Evolutionary conservation across 345 rosid species (phyloP).

Genomic region (Salix arbutifolia): DNA sequence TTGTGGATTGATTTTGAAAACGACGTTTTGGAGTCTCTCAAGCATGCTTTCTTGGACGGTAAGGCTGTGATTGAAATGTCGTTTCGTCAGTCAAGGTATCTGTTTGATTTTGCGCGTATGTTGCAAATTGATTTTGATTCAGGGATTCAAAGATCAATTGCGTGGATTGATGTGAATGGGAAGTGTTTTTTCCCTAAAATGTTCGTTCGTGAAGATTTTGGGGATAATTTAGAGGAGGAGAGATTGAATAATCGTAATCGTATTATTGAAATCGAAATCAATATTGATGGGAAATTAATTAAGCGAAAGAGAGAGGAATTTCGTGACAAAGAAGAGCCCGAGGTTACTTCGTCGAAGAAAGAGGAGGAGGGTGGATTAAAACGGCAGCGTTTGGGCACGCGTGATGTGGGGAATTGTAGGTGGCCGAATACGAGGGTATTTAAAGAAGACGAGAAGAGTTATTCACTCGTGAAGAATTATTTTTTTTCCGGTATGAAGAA

Average conservation of each 20-base stretch:
- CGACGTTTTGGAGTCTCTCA: slow-evolving; percentile 22
- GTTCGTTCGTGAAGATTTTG: slow-evolving; percentile 16
- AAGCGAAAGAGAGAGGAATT: slow-evolving; percentile 31
- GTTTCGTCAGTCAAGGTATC: slow-evolving; percentile 29
- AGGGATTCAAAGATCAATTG: slow-evolving; percentile 31
- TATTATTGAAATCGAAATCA: slow-evolving; percentile 19
- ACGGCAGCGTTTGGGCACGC: slow-evolving; percentile 15
- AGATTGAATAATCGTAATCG: background rate
- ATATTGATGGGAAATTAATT: background rate
- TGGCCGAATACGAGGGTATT: slow-evolving; percentile 33
- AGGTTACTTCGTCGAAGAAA: slow-evolving; percentile 27
- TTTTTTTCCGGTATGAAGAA: slow-evolving; percentile 30
- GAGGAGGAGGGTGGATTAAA: slow-evolving; percentile 10
- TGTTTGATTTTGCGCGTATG: slow-evolving; percentile 46
- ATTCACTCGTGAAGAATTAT: slow-evolving; percentile 17
- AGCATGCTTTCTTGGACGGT: slow-evolving; percentile 23
- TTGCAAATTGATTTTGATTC: slow-evolving; percentile 35
- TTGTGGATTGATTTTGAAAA: slow-evolving; percentile 34
- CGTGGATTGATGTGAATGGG: slow-evolving; percentile 48
- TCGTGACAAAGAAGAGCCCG: slow-evolving; percentile 17
- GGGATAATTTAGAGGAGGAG: background rate
- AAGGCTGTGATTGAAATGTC: slow-evolving; percentile 24
- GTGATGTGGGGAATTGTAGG: background rate
- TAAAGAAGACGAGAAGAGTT: slow-evolving; percentile 17
- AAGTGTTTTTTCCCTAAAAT: slow-evolving; percentile 35